Base-by-base conservation (phyloP, 2,329 filamentous ascomycete genomes). In the Pseudocercospora musae region DNA sequence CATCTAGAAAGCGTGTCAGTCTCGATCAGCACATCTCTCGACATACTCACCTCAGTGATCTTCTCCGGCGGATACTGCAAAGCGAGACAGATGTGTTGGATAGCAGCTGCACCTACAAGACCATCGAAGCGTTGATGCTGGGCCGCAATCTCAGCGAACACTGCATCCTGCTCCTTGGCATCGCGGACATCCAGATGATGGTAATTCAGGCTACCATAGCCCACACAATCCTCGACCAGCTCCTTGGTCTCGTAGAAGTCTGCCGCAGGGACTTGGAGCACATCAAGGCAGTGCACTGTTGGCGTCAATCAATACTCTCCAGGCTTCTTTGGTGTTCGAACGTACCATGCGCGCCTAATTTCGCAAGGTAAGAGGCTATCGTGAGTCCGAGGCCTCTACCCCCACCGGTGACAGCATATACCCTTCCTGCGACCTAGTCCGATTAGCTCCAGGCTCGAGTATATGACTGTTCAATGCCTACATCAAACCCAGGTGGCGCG, bases 241-340 rank as follows among this genome's bases (percentile, higher is more conserved):
- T 76, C 69, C 65, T 79, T 70, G 2, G 77, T 77, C 9, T 71
- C 69, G 20, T 71, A 60, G 69, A 81, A 83, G 52, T 80, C 78
- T 3, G 74, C 66, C 9, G 78, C 73, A 0, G 81, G 80, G n/a
- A 74, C 66, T n/a, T 73, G 69, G 5, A 78, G 73, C 2, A 76
- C 75, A 68, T 84, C 81, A 37, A 83, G 72, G 60, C 79, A 81
- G 72, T 82, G 79, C 7, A 83, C n/a, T n/a, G n/a, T n/a, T n/a
- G n/a, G n/a, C n/a, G n/a, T n/a, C n/a, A n/a, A n/a, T n/a, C n/a
- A n/a, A n/a, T n/a, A n/a, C n/a, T n/a, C n/a, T n/a, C n/a, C n/a
- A n/a, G n/a, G n/a, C n/a, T n/a, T n/a, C n/a, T n/a, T n/a, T n/a
- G n/a, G n/a, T n/a, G n/a, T n/a, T n/a, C n/a, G n/a, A n/a, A n/a